phyloP scores from a whole-genome alignment of 495 filamentous ascomycete genomes.

The Penicillium verhagenii region DNA sequence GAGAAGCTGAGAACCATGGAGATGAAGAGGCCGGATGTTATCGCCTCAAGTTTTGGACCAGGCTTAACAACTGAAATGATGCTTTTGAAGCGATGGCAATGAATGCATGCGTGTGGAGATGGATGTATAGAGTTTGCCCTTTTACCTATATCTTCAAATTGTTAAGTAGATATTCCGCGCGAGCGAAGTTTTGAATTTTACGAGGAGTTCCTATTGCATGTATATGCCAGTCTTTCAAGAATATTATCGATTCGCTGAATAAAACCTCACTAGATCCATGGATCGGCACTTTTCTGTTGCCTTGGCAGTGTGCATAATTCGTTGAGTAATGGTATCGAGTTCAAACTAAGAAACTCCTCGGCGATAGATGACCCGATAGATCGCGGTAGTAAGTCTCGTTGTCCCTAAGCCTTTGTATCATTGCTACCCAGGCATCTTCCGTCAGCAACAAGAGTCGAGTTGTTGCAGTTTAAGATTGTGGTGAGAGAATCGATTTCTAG shows the following conservation, averaged over 20 bases:
- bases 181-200: too few relatives aligned
- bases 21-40: conserved; percentile 49
- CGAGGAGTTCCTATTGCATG: too few relatives aligned
- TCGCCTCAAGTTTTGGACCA: conserved; percentile 66
- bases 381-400: neutral
- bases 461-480: neutral
- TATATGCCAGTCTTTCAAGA: too few relatives aligned
- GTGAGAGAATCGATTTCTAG: neutral
- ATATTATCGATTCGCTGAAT: too few relatives aligned
- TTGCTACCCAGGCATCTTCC: neutral
- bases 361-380: neutral
- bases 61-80: conserved; percentile 65
- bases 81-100: conserved; percentile 22
- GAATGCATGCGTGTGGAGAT: neutral
- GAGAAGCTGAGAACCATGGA: conserved; percentile 48
- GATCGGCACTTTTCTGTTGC: too few relatives aligned
- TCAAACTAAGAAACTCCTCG: too few relatives aligned
- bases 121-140: neutral
- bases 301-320: too few relatives aligned
- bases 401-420: neutral
- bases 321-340: too few relatives aligned
- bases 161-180: too few relatives aligned
- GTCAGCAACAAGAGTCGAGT: neutral
- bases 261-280: too few relatives aligned
- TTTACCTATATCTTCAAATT: too few relatives aligned